These are phyloP conservation scores for Exophiala spinifera DNA, from an alignment of 2,329 filamentous ascomycete genomes.

Conservation along the genomic window DNA sequence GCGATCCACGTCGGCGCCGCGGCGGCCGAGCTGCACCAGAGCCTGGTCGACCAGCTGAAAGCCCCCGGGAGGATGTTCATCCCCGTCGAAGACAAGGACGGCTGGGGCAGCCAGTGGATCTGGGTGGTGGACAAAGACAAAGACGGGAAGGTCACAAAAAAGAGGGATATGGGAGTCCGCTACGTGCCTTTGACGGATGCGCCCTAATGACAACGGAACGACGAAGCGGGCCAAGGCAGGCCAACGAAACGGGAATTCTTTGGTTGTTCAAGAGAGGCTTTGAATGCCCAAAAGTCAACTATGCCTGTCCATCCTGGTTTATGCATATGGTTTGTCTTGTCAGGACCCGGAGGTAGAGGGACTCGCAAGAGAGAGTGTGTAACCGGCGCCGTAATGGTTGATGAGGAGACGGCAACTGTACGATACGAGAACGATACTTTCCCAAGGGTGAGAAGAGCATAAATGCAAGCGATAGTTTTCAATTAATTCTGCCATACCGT, in stretches of 20 bases:
- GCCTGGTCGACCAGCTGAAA: slow-evolving; percentile 72
- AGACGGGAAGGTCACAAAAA: slow-evolving; percentile 54
- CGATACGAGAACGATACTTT: too few species aligned
- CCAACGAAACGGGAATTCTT: too few species aligned
- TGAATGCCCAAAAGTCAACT: not conserved
- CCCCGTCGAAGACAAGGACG: slow-evolving; percentile 52
- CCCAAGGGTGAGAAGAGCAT: too few species aligned
- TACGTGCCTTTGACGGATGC: slow-evolving; percentile 65
- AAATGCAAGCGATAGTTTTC: too few species aligned
- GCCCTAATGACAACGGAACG: slow-evolving; percentile 36
- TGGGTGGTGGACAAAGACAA: slow-evolving; percentile 62
- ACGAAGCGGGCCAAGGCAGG: too few species aligned
- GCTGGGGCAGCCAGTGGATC: slow-evolving; percentile 52
- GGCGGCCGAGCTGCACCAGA: slow-evolving; percentile 67
- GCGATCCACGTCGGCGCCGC: slow-evolving; percentile 94
- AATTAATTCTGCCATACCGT: too few species aligned
- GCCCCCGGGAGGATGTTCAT: slow-evolving; percentile 71
- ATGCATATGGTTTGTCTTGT: too few species aligned
- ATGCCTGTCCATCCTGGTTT: too few species aligned
- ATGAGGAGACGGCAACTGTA: too few species aligned
- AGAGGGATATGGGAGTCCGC: slow-evolving; percentile 59
- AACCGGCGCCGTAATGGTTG: too few species aligned
- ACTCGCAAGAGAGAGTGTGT: too few species aligned
- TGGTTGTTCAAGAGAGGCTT: not conserved
- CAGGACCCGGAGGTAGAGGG: too few species aligned